Evolutionary conservation across 2,329 filamentous ascomycete species (phyloP).

Genomic region (Diaporthe sp.): DNA sequence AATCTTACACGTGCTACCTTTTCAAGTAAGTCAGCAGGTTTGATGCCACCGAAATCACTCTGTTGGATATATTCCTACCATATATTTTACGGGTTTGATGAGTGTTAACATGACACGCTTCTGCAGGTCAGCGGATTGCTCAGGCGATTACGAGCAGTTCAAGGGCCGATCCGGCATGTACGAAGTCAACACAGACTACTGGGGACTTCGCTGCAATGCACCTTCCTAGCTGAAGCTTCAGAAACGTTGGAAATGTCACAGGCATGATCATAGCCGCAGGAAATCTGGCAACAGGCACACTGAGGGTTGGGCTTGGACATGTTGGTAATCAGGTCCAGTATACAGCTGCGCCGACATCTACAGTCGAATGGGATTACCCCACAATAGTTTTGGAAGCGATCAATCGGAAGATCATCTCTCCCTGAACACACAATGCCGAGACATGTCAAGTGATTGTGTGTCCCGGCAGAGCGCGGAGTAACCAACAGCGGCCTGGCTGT

Average conservation of each 20-base stretch:
- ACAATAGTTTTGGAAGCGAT: neutral
- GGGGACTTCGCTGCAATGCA: neutral
- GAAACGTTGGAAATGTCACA: neutral
- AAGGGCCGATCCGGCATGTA: neutral
- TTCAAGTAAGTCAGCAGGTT: neutral
- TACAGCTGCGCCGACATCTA: too few relatives aligned
- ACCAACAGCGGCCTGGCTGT: neutral
- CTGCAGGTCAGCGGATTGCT: neutral
- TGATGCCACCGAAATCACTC: rapidly evolving
- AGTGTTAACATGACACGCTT: neutral
- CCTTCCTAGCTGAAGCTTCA: neutral
- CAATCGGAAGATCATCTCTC: neutral
- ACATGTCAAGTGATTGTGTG: neutral
- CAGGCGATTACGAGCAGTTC: neutral
- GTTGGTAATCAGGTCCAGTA: neutral
- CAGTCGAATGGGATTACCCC: too few relatives aligned
- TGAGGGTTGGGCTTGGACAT: neutral
- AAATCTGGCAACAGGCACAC: neutral
- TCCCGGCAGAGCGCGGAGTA: neutral
- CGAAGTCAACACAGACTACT: neutral
- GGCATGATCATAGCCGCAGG: neutral
- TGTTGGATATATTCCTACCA: neutral
- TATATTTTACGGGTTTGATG: neutral
- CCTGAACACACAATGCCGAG: neutral
- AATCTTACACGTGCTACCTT: neutral